Conservation (phyloP, 176 grass and related monocot genomes). For the Typha latifolia region DNA sequence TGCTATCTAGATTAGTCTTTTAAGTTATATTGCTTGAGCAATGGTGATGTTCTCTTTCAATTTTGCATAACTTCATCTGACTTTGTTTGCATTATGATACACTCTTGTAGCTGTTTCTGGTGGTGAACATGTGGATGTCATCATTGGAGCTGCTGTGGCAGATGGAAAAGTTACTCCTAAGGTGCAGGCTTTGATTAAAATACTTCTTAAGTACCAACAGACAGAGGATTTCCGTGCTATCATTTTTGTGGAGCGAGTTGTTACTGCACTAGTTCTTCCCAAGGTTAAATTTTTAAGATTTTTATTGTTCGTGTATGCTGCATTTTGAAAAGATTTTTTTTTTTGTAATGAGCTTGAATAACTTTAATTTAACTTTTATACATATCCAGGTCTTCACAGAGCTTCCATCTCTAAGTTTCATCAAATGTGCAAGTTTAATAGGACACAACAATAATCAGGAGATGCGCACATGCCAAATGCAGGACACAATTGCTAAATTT, state of each 20-base stretch:
- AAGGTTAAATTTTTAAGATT: constrained; percentile 48
- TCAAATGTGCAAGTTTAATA: constrained; percentile 87
- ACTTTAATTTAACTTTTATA: constrained; percentile 13
- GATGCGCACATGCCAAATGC: constrained; percentile 96
- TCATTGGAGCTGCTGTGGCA: constrained; percentile 87
- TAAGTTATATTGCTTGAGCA: background rate
- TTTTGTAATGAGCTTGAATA: constrained; percentile 1
- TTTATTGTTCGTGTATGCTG: constrained; percentile 3
- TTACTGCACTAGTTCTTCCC: constrained; percentile 91
- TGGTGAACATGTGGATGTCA: constrained; percentile 96
- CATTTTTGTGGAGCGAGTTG: constrained; percentile 98
- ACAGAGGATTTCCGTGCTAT: constrained; percentile 98
- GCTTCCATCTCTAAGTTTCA: constrained; percentile 90
- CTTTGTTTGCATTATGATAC: constrained; percentile 9
- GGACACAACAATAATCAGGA: constrained; percentile 99
- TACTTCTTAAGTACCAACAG: constrained; percentile 95
- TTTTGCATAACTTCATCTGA: constrained; percentile 9
- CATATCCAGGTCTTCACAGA: constrained; percentile 62
- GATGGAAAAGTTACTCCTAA: constrained; percentile 97
- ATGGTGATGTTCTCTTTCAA: background rate
- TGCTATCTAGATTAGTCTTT: background rate
- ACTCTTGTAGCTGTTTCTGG: constrained; percentile 76
- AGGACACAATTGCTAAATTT: constrained; percentile 94
- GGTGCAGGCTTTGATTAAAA: constrained; percentile 88
- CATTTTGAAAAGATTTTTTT: background rate